Conservation (phyloP, 306 rosid genomes). For the Vicia sativa region DNA sequence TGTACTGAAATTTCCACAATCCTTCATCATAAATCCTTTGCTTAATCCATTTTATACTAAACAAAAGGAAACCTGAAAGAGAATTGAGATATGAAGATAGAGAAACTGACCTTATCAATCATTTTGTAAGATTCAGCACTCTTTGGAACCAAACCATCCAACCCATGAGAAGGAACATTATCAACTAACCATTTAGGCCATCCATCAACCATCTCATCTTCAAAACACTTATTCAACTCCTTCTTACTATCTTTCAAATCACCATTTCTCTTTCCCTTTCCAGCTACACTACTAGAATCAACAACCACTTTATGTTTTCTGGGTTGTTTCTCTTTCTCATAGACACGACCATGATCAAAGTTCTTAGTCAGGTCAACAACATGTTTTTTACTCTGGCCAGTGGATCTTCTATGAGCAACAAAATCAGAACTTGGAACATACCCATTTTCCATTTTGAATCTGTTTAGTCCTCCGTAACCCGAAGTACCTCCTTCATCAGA, state of each 20-base stretch:
- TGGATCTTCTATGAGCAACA: slow-evolving; percentile 52
- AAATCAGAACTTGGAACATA: slow-evolving; percentile 47
- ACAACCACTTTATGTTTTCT: slow-evolving; percentile 24
- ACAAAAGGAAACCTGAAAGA: background rate
- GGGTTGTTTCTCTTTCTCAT: slow-evolving; percentile 33
- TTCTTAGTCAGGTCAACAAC: slow-evolving; percentile 16
- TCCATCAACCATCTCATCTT: slow-evolving; percentile 46
- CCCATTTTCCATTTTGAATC: slow-evolving; percentile 63
- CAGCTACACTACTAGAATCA: slow-evolving; percentile 25
- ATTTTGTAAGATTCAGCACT: slow-evolving; percentile 79
- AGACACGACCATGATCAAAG: background rate
- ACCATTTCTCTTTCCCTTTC: slow-evolving; percentile 35
- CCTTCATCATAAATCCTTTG: slow-evolving; percentile 3
- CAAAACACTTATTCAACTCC: slow-evolving; percentile 36
- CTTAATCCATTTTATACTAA: background rate
- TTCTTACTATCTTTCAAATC: slow-evolving; percentile 28
- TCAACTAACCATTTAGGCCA: slow-evolving; percentile 53
- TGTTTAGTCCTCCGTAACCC: slow-evolving; percentile 42
- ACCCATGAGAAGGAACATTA: slow-evolving; percentile 40
- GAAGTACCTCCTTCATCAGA: slow-evolving; percentile 41
- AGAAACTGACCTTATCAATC: slow-evolving; percentile 61
- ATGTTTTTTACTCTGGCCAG: slow-evolving; percentile 43
- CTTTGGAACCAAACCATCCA: slow-evolving; percentile 68
- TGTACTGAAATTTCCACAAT: background rate
- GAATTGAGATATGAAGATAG: background rate